phyloP scores from a whole-genome alignment of 768 basidiomycete genomes.

The Psilocybe tampanensis region DNA sequence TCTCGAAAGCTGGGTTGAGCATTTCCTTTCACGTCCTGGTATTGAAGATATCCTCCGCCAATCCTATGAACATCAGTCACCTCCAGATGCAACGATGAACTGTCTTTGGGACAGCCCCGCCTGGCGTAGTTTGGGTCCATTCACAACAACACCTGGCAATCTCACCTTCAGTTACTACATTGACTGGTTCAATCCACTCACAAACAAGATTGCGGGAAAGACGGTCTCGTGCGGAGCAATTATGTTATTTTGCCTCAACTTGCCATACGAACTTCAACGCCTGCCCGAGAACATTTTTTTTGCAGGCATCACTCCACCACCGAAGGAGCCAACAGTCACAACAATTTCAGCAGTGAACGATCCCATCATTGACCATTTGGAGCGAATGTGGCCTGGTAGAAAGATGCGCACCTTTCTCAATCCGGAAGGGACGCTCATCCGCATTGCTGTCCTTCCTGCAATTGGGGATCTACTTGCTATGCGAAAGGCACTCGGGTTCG shows the following conservation, averaged over 20 bases:
- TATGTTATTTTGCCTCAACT: conserved; percentile 17
- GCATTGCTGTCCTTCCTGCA: conserved; percentile 17
- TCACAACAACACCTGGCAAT: conserved; percentile 19
- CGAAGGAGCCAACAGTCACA: conserved; percentile 19
- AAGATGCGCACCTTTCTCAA: conserved; percentile 15
- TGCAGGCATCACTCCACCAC: conserved; percentile 26
- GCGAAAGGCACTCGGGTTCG: conserved; percentile 21
- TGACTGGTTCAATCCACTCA: conserved; percentile 33
- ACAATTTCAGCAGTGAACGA: conserved; percentile 19
- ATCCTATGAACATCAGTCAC: conserved; percentile 18
- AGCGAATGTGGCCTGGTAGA: conserved; percentile 17
- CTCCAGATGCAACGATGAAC: conserved; percentile 10
- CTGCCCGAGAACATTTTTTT: conserved; percentile 15
- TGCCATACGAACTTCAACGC: conserved; percentile 11
- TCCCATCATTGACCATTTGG: conserved; percentile 15
- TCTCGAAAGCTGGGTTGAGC: conserved; percentile 22
- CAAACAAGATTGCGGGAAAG: conserved; percentile 29
- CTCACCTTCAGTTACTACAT: conserved; percentile 23
- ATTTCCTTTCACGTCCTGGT: conserved; percentile 20
- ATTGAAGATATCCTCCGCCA: conserved; percentile 24
- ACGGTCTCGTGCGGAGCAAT: conserved; percentile 14
- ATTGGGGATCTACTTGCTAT: conserved; percentile 24
- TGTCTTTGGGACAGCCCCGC: conserved; percentile 24
- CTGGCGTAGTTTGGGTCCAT: conserved; percentile 22
- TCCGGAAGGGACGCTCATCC: conserved; percentile 16